phyloP scores from a whole-genome alignment of 108 stramenopile genomes.

The Skeletonema grethae region DNA sequence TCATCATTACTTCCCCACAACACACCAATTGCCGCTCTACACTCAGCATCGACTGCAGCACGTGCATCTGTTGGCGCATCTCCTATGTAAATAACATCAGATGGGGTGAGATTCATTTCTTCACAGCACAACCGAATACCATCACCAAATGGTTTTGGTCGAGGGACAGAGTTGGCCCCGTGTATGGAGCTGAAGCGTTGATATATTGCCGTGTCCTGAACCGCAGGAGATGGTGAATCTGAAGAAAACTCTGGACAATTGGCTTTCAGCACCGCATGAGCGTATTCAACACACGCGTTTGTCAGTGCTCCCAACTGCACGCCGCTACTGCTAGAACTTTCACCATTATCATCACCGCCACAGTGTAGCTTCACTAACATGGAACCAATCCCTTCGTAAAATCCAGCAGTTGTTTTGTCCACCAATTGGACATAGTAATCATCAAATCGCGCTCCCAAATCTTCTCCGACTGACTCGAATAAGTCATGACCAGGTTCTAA shows the following conservation, averaged over 20 bases:
- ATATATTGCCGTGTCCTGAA: conserved; percentile 37
- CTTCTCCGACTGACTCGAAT: conserved; percentile 58
- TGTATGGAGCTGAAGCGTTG: conserved; percentile 69
- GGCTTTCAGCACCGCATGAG: conserved; percentile 77
- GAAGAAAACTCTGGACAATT: conserved; percentile 45
- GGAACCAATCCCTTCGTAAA: conserved; percentile 70
- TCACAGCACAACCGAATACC: conserved; percentile 66
- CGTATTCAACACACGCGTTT: conserved; percentile 85
- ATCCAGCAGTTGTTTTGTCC: conserved; percentile 67
- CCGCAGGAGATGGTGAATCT: conserved; percentile 1
- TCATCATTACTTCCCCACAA: conserved; percentile 75
- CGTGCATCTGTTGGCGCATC: conserved; percentile 80
- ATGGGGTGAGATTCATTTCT: conserved; percentile 65
- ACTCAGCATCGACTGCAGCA: conserved; percentile 69
- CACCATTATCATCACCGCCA: conserved; percentile 1
- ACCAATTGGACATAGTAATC: conserved; percentile 79
- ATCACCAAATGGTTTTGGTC: conserved; percentile 78
- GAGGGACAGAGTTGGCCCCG: conserved; percentile 79
- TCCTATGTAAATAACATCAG: conserved; percentile 75
- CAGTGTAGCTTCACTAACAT: conserved; percentile 46
- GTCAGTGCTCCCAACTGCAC: conserved; percentile 76
- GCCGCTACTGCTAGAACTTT: conserved; percentile 3
- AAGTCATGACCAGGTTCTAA: conserved; percentile 57
- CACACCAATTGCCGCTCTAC: conserved; percentile 73
- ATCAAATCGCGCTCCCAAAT: conserved; percentile 72